Base-by-base conservation (phyloP, 257 asterid species). In the Salvia miltiorrhiza region DNA sequence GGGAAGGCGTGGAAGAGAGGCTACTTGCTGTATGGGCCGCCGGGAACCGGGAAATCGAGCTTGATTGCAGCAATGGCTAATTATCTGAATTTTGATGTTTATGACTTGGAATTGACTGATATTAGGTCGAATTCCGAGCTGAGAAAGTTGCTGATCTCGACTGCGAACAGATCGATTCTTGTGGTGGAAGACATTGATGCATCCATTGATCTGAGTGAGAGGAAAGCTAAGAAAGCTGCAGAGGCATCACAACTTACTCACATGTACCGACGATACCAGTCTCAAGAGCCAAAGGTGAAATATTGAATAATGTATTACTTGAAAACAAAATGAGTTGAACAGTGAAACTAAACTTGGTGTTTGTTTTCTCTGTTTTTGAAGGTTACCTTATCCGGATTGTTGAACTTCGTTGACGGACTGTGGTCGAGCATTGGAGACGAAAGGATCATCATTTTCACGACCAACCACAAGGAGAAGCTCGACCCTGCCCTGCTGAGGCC, bases 1-100 rank as follows among this genome's bases (percentile, higher is more conserved):
- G 97, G 97, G 1, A 88, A 82, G 67, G 88, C 97, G 0, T 90
- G 97, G 97, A 90, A 90, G 65, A 69, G 96, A 53, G 97, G 97
- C 14, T 90, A 90, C 48, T 66, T 90, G 76, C 13, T 86, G 73
- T 88, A 61, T 64, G 97, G 96, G 1, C 96, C 95, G 14, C 97
- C 97, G 1, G 97, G 97, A 58, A 88, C 96, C 0, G 96, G 95
- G 32, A 90, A 88, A 70, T 90, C 97, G 2, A 90, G 92, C 68
- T 67, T 90, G 88, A 86, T 90, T 24, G 96, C 90, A 0, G 94
- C 96, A 2, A 90, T 90, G 76, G 93, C 96, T 0, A 90, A 88
- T 35, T 74, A 86, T 67, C 73, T 90, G 11, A 77, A 85, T 0
- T 90, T 84, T 35, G 94, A 88, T 64, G 76, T 88, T 17, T 90